Evolutionary conservation across 345 rosid genomes (phyloP).

Genomic region (Crucihimalaya himalaica): DNA sequence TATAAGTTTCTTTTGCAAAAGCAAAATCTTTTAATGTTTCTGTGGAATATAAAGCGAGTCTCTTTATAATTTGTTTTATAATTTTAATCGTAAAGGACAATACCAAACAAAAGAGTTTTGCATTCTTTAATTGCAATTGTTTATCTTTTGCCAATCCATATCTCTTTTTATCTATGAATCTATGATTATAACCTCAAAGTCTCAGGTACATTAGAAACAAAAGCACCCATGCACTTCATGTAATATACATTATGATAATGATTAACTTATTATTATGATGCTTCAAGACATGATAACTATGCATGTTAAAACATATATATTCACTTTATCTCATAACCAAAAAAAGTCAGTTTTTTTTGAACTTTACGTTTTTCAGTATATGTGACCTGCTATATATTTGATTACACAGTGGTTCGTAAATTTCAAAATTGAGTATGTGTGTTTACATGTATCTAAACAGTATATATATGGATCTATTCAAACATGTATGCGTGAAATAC

Average conservation of each 20-base stretch:
- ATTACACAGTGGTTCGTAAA: background rate
- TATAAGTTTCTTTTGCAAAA: slow-evolving; percentile 33
- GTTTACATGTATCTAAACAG: no score
- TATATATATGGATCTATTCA: no score
- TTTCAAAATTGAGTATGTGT: background rate
- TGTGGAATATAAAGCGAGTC: slow-evolving; percentile 32
- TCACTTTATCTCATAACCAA: background rate
- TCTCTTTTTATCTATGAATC: slow-evolving; percentile 33
- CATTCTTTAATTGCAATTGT: slow-evolving; percentile 17
- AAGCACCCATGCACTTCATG: slow-evolving; percentile 27
- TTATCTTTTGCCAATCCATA: slow-evolving; percentile 19
- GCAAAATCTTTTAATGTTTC: slow-evolving; percentile 31
- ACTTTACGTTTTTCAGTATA: background rate
- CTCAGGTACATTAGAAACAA: slow-evolving; percentile 44
- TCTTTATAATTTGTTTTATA: slow-evolving; percentile 27
- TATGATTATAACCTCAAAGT: slow-evolving; percentile 37
- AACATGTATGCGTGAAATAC: background rate
- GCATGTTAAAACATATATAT: background rate
- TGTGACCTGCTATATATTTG: background rate
- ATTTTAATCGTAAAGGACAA: slow-evolving; percentile 28
- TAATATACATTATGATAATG: background rate
- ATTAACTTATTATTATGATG: slow-evolving; percentile 19
- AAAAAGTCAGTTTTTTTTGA: no score
- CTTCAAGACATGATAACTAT: background rate
- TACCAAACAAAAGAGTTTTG: slow-evolving; percentile 39